These are phyloP conservation scores for Volvariella surrecta DNA, from an alignment of 1,284 basidiomycete genomes.

Conservation along the genomic window DNA sequence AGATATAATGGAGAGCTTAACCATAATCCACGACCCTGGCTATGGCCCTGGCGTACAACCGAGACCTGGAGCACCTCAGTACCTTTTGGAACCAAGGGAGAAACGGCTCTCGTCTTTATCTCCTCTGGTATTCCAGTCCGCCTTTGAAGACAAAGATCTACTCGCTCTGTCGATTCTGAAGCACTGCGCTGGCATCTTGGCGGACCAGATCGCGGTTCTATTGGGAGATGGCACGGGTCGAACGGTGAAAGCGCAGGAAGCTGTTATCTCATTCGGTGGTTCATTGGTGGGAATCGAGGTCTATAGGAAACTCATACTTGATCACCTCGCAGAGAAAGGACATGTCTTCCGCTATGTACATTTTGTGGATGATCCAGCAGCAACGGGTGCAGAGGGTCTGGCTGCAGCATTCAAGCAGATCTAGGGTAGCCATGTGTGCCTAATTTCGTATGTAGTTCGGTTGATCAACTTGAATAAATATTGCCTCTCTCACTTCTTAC, in stretches of 20 bases:
- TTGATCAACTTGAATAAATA: too few species aligned
- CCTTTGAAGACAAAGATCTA: conserved; percentile 54
- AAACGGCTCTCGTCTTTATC: conserved; percentile 65
- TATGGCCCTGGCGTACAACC: conserved; percentile 19
- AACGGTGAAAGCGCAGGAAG: conserved; percentile 41
- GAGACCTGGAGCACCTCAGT: conserved; percentile 18
- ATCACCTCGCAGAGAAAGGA: conserved; percentile 44
- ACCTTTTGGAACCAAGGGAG: conserved; percentile 44
- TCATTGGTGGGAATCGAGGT: conserved; percentile 53
- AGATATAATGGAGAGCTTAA: conserved; percentile 53
- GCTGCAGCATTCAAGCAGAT: conserved; percentile 16
- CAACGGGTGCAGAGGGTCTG: conserved; percentile 49
- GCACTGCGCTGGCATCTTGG: conserved; percentile 43
- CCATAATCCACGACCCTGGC: conserved; percentile 52
- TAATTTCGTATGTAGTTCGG: too few species aligned
- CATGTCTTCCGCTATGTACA: conserved; percentile 56
- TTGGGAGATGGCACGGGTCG: conserved; percentile 30
- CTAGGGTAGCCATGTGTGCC: too few species aligned
- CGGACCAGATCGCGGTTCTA: conserved; percentile 50
- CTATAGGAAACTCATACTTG: conserved; percentile 55
- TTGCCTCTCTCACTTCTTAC: neutral
- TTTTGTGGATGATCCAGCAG: conserved; percentile 60
- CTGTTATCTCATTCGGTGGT: conserved; percentile 65
- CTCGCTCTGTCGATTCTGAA: conserved; percentile 52
- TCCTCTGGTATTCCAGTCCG: conserved; percentile 64